Percentiles rank a stretch among this genome's conserved stretches.
These are phyloP conservation scores for Colletotrichum limetticola DNA, from an alignment of 2,329 filamentous ascomycete genomes.

Conservation along the genomic window DNA sequence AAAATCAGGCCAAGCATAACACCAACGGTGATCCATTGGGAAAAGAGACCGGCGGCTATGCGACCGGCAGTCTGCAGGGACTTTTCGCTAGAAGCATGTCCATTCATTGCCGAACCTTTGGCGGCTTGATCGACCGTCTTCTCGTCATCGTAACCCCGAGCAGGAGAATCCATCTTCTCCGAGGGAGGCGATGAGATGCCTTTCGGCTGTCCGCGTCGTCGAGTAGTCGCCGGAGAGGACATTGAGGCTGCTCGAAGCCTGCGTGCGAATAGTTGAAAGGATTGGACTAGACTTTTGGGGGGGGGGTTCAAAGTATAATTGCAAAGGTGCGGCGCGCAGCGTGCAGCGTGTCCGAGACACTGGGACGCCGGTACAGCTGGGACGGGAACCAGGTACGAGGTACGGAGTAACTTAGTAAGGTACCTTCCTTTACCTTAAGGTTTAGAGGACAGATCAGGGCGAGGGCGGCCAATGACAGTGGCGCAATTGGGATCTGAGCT, in stretches of 20 bases:
- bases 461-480: conserved; percentile 12
- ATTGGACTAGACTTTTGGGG: background rate
- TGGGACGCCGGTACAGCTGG: background rate
- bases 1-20: conserved; percentile 89
- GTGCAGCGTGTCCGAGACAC: conserved; percentile 1
- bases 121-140: background rate
- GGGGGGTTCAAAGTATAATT: background rate
- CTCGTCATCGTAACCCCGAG: conserved; percentile 3
- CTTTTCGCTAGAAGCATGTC: conserved; percentile 12
- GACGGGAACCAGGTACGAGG: background rate
- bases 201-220: conserved; percentile 43
- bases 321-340: background rate
- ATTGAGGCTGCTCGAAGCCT: conserved; percentile 31
- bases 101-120: conserved; percentile 11
- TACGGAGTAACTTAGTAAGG: too few species aligned
- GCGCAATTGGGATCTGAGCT: conserved; percentile 1
- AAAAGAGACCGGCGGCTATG: conserved; percentile 68
- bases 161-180: conserved; percentile 32
- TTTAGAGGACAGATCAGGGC: background rate
- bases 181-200: conserved; percentile 28
- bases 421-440: too few species aligned
- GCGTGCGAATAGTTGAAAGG: background rate
- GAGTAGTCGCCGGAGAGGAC: conserved; percentile 61
- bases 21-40: conserved; percentile 70
- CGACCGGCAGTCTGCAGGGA: conserved; percentile 50